Evolutionary conservation across 768 basidiomycete genomes (phyloP).

Genomic region (Kwoniella europaea): DNA sequence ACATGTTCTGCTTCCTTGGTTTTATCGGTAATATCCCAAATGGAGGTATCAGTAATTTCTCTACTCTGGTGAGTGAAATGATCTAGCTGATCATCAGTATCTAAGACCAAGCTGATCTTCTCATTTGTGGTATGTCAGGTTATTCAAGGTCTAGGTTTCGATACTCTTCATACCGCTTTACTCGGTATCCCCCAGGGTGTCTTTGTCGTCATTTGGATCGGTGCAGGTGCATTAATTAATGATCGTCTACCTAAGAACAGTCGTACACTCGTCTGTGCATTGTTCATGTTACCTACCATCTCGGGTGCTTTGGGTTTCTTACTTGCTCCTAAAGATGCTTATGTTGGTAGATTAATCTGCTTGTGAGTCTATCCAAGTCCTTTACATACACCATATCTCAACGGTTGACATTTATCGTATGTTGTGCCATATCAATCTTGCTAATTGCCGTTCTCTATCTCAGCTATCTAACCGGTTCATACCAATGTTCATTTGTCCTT

Average conservation of each 20-base stretch:
- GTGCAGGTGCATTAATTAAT: slow-evolving; percentile 52
- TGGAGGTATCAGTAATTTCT: slow-evolving; percentile 54
- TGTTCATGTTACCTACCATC: slow-evolving; percentile 58
- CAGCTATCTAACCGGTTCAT: slow-evolving; percentile 56
- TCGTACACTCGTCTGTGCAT: slow-evolving; percentile 48
- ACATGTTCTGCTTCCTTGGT: slow-evolving; percentile 55
- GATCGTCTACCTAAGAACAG: slow-evolving; percentile 49
- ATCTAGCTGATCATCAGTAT: slow-evolving; percentile 26
- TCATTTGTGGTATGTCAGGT: slow-evolving; percentile 28
- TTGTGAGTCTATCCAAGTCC: slow-evolving; percentile 37
- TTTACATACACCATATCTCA: too few relatives aligned
- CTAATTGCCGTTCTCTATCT: too few relatives aligned
- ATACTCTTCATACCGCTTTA: slow-evolving; percentile 54
- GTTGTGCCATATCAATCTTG: too few relatives aligned
- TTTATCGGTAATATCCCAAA: slow-evolving; percentile 55
- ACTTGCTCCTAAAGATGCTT: slow-evolving; percentile 53
- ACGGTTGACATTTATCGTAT: background rate
- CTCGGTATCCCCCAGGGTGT: slow-evolving; percentile 58
- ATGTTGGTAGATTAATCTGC: slow-evolving; percentile 56
- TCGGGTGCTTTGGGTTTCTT: slow-evolving; percentile 57
- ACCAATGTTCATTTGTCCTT: slow-evolving; percentile 56
- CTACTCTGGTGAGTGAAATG: slow-evolving; percentile 20
- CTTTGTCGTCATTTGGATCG: slow-evolving; percentile 56
- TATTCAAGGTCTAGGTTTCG: slow-evolving; percentile 53
- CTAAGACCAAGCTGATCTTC: background rate